Conservation (phyloP, 257 asterid genomes). For the Coffea canephora region DNA sequence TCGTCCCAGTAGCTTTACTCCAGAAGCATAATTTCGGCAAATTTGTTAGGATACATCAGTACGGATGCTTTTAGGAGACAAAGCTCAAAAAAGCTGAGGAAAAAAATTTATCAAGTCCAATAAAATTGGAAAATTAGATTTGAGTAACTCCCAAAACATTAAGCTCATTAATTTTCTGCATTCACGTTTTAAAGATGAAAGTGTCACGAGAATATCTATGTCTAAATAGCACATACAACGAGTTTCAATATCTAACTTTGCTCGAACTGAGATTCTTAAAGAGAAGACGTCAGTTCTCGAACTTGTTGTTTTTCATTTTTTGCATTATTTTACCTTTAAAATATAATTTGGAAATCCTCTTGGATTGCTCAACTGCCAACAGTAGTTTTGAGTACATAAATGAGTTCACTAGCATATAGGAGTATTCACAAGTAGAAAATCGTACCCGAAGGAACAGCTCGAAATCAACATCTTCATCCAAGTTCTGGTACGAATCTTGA, state of each 20-base stretch:
- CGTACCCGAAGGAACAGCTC: conserved; percentile 89
- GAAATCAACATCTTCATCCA: conserved; percentile 81
- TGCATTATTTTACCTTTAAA: background rate
- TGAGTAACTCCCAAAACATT: background rate
- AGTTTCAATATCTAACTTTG: background rate
- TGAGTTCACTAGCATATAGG: background rate
- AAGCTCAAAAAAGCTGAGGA: background rate
- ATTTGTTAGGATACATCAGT: background rate
- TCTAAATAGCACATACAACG: background rate
- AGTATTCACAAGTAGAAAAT: background rate
- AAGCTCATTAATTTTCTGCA: background rate
- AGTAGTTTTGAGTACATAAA: background rate
- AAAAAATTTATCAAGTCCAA: background rate
- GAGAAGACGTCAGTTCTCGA: background rate
- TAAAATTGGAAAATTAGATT: background rate
- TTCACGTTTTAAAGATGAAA: background rate
- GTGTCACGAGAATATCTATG: background rate
- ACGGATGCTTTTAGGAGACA: background rate
- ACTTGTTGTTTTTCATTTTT: background rate
- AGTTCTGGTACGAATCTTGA: conserved; percentile 56
- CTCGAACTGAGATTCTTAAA: background rate
- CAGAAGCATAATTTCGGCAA: background rate
- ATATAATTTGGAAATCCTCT: background rate
- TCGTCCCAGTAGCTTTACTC: background rate
- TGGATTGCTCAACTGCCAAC: background rate